Conservation (phyloP, 192 early-diverging fungal genomes). For the Coemansia interrupta region DNA sequence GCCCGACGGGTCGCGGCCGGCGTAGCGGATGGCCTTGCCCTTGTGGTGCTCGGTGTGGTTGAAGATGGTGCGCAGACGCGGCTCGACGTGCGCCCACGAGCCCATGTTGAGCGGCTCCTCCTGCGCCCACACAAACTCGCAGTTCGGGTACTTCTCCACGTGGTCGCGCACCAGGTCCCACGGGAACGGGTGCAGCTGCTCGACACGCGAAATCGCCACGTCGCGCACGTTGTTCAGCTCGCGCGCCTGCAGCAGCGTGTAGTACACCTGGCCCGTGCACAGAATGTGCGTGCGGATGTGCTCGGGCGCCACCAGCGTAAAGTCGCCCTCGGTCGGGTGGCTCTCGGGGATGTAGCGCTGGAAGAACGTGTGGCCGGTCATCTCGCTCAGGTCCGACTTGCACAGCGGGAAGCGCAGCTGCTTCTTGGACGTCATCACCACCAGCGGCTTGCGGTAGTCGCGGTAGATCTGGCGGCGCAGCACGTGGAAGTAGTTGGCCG, state of each 20-base stretch:
- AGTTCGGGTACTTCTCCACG: slow-evolving; percentile 85
- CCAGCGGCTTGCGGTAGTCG: slow-evolving; percentile 94
- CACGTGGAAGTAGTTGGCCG: slow-evolving; percentile 96
- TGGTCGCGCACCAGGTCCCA: slow-evolving; percentile 84
- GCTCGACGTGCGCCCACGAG: slow-evolving; percentile 83
- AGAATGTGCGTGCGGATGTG: slow-evolving; percentile 89
- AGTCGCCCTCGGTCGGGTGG: slow-evolving; percentile 66
- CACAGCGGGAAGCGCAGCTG: slow-evolving; percentile 92
- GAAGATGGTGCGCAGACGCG: slow-evolving; percentile 78
- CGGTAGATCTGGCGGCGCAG: slow-evolving; percentile 93
- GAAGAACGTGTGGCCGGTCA: slow-evolving; percentile 80
- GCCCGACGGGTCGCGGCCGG: slow-evolving; percentile 85
- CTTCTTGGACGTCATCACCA: slow-evolving; percentile 77
- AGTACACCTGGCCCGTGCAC: slow-evolving; percentile 98
- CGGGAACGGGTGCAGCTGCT: slow-evolving; percentile 95
- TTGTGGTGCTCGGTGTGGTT: slow-evolving; percentile 68
- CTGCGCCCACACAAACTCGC: slow-evolving; percentile 90
- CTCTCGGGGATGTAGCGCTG: slow-evolving; percentile 89
- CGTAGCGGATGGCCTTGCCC: slow-evolving; percentile 64
- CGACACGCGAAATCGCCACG: slow-evolving; percentile 88
- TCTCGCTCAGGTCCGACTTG: slow-evolving; percentile 77
- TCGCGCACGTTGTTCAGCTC: slow-evolving; percentile 86
- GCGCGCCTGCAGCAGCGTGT: slow-evolving; percentile 81
- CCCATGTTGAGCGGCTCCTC: slow-evolving; percentile 96
- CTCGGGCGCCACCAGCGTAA: slow-evolving; percentile 71